Base-by-base conservation (phyloP, 2,329 filamentous ascomycete genomes). In the Penicillium sp. region DNA sequence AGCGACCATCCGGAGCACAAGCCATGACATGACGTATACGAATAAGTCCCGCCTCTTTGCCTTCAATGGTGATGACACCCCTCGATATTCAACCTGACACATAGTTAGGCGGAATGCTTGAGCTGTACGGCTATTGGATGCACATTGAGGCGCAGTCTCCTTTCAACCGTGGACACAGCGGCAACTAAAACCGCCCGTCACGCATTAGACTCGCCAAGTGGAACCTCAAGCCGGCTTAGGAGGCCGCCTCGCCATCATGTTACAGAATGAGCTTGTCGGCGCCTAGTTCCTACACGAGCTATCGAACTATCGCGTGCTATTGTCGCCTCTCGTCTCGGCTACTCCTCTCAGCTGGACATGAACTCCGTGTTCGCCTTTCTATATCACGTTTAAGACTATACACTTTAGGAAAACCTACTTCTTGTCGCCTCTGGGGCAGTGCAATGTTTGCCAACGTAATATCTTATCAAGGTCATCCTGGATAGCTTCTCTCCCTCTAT, bases 81-180 rank as follows among this genome's bases (percentile, higher is more conserved):
- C 7, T 18, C 28, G 2, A 35, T 35, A 20, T 37, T 37, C 31
- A 37, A 46, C 40, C 39, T 48, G 40, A 42, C 8, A 44, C 41
- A 10, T 34, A 49, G 18, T 42, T 44, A 7, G 26, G 50, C 32
- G 39, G 42, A 6, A 16, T 9, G 9, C 8, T 9, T n/a, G 24
- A 11, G 22, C 31, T 40, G 42, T 7, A 39, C 11, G 20, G n/a
- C 49, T 20, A 55, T 55, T 52, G 50, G 46, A 28, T 29, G n/a
- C 23, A 6, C 6, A 22, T 50, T 16, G 52, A 46, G 50, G 50
- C 52, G 50, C 50, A 52, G 52, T 37, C 35, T 20, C 14, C 18
- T 14, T 16, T 20, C 13, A 37, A 11, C 35, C 35, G 11, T 37
- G 31, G 31, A 37, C 35, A 14, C 40, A 43, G 50, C 50, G 50